Evolutionary conservation across 495 filamentous ascomycete species (phyloP), one percentile per base, ranked within the genome.

Genomic region (Glutinoglossum americanum): DNA sequence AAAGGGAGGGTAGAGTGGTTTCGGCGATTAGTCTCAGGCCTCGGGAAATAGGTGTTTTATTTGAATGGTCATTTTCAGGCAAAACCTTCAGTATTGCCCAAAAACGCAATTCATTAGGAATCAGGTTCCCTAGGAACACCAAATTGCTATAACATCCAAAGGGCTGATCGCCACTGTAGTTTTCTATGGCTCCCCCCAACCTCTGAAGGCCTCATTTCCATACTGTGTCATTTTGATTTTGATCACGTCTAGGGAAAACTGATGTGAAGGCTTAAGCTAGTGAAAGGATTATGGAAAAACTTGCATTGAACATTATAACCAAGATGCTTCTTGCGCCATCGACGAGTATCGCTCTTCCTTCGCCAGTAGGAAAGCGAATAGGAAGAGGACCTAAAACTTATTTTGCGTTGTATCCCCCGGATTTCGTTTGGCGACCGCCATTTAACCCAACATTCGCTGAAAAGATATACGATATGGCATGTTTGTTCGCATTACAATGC

Each of bases 401-500:
- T 11, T 45, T 19, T 23, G 41, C n/a, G 21, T 45, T 3, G 21
- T 21, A 45, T 45, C 17, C 21, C 41, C 17, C n/a, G 9, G 17
- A 13, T 7, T 41, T 41, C 37, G 7, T 53, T 53, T 19, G 4
- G 1, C 28, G 21, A 25, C 49, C 49, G 19, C 23, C 28, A 6
- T 32, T 32, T 17, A 28, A 27, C 49, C 47, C 25, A 28, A 53
- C 23, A 21, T 5, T 21, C 30, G 49, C 26, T 30, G 19, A 28
- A 53, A 53, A 15, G 19, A 32, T 17, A 19, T 32, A 53, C 5
- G 11, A 28, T 4, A 33, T 33, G 30, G 30, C 3, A 9, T 9
- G 4, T 9, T 33, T 17, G 49, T 15, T 6, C 19, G 17, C 47
- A 55, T 80, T 65, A 96, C 60, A 98, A 76, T 45, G 90, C 83